Conservation (phyloP, 768 basidiomycete genomes). For the Postia placenta region DNA sequence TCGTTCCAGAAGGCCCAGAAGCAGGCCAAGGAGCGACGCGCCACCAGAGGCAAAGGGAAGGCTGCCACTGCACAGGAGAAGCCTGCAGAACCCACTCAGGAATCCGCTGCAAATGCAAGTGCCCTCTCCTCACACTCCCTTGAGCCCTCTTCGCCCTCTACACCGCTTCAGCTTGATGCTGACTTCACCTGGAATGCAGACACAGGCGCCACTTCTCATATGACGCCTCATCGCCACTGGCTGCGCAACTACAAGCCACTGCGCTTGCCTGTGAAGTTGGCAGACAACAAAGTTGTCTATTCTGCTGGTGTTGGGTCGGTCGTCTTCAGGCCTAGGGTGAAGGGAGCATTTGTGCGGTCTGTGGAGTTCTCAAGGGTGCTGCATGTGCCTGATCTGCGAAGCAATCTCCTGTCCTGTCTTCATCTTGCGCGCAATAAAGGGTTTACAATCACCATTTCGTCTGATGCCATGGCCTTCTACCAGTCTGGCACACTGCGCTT, state of each 20-base stretch:
- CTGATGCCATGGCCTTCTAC: conserved; percentile 6
- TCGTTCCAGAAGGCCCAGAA: neutral
- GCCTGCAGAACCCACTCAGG: neutral
- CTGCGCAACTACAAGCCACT: conserved; percentile 7
- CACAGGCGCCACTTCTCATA: conserved; percentile 29
- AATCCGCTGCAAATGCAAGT: neutral
- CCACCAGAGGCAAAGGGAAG: neutral
- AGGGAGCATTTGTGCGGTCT: neutral
- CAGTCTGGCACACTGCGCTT: neutral
- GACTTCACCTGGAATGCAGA: conserved; percentile 21
- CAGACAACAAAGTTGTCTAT: neutral
- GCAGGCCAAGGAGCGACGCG: neutral
- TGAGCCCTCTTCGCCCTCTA: neutral
- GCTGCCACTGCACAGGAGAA: neutral
- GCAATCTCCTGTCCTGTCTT: conserved; percentile 13
- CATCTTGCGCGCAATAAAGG: conserved; percentile 20
- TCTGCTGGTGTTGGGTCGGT: neutral
- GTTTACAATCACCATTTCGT: conserved; percentile 8
- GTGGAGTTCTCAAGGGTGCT: neutral
- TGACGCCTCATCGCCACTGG: conserved; percentile 28
- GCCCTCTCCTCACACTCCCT: neutral
- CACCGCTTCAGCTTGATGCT: neutral
- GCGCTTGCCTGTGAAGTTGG: neutral
- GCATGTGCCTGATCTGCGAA: neutral
- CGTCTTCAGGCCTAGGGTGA: neutral